Base-by-base conservation (phyloP, 306 rosid species). In the Canavalia gladiata region DNA sequence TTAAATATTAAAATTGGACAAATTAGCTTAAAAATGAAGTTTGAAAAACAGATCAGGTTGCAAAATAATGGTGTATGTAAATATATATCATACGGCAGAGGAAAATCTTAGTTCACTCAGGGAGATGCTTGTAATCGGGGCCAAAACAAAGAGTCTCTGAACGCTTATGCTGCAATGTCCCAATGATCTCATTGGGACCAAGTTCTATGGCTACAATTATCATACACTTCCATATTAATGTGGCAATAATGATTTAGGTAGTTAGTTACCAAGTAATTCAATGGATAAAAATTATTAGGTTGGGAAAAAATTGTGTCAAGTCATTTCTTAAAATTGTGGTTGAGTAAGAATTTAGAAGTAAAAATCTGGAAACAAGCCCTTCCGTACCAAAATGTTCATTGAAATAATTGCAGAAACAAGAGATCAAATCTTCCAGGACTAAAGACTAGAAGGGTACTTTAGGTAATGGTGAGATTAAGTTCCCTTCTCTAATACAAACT, bases 401-500 rank as follows among this genome's bases (percentile, higher is more conserved):
- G 70, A 64, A 37, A 66, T 18, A 39, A 1, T 66, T 66, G 34
- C 13, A 66, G 13, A 18, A 41, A 8, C 7, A 41, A 18, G 33
- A n/a, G 72, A 66, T 1, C 39, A n/a, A 13, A 64, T 64, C 49
- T 39, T n/a, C 1, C 13, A 2, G 30, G 28, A 13, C 13, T 39
- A 39, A 64, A 64, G n/a, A 31, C 6, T 37, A 39, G 31, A 64
- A 18, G 25, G 25, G 25, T 18, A 18, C 41, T 37, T 56, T 56
- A 64, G 30, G 41, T 28, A 31, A 62, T 76, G 18, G 43, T 47
- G 72, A 64, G 76, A 54, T 55, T 7, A 64, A 41, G 43, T 81
- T 81, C 60, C 52, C 64, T 35, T 43, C n/a, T 81, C 13, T 55
- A 49, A 6, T 37, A 43, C 81, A 58, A 58, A 30, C 13, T 8